Base-by-base conservation (phyloP, 176 grass and related monocot genomes). In the Thalia dealbata region DNA sequence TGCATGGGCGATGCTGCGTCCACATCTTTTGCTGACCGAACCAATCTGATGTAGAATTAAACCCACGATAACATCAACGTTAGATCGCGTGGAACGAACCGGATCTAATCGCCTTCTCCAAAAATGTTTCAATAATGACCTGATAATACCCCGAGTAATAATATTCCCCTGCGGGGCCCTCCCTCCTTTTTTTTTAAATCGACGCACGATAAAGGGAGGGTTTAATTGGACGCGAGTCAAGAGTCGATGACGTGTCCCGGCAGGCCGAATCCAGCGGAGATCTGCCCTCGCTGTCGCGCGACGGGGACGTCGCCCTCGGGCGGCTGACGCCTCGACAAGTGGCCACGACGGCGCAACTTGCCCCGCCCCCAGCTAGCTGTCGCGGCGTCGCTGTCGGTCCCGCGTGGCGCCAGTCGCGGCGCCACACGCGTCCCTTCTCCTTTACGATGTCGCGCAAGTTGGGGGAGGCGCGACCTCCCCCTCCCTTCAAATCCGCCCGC, bases 401-500 rank as follows among this genome's bases (percentile, higher is more conserved):
- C 9, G 16, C 50, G 26, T 72, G 38, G 65, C 65, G 18, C 15
- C 16, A 9, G 15, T 23, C 2, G 26, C 26, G 35, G 10, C 65
- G 65, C 9, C 18, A 32, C 65, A 44, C 65, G 38, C 28, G 19
- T 44, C 38, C 2, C 65, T n/a, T 68, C 65, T 32, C 65, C 38
- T 68, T 68, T 41, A 45, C 35, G 65, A 68, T 43, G 65, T 68
- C 65, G 65, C 65, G 65, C 65, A 68, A 68, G 65, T 68, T 68
- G 65, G 38, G 18, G 25, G 13, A n/a, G 25, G 12, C 7, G 59
- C 62, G 62, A 64, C 28, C 32, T 18, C 25, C 28, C 14, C 26
- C 13, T 5, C 16, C 60, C 2, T 12, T n/a, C n/a, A n/a, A n/a
- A n/a, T 28, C 11, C n/a, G 6, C 42, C 42, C 42, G 3, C 6